A percentile compares a stretch with the other conserved stretches of the same genome.
phyloP scores from a whole-genome alignment of 2,329 filamentous ascomycete genomes.

The Stachybotrys chartarum region DNA sequence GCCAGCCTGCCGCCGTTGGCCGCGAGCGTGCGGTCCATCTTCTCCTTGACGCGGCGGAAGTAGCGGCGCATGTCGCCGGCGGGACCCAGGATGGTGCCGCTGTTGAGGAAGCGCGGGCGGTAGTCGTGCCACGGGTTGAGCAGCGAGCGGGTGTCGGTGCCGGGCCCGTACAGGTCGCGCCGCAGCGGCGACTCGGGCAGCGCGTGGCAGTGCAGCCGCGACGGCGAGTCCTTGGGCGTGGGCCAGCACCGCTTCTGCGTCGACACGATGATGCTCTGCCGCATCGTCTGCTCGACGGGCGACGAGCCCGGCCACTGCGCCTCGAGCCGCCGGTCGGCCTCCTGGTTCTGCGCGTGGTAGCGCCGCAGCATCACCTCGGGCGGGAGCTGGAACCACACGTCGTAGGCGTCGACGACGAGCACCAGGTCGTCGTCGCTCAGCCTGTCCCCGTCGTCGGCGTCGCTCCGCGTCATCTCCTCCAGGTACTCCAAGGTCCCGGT shows the following conservation, averaged over 20 bases:
- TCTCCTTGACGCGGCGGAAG: conserved; percentile 7
- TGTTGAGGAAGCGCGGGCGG: conserved; percentile 12
- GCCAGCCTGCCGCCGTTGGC: not conserved
- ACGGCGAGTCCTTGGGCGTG: conserved; percentile 3
- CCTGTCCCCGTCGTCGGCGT: conserved; percentile 5
- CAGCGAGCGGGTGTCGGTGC: conserved; percentile 5
- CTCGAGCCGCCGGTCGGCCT: conserved; percentile 10
- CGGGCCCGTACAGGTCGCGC: conserved; percentile 11
- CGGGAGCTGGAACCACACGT: conserved; percentile 15
- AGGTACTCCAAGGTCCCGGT: conserved; percentile 12
- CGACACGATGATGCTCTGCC: conserved; percentile 13
- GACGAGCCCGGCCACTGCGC: conserved; percentile 11
- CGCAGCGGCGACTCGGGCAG: conserved; percentile 9
- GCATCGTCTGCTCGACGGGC: conserved; percentile 8
- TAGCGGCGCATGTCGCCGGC: conserved; percentile 11
- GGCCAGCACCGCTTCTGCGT: conserved; percentile 13
- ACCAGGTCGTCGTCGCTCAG: conserved; percentile 11
- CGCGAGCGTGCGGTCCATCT: conserved; percentile 5
- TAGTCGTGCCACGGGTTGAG: conserved; percentile 4
- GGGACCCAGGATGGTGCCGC: conserved; percentile 13
- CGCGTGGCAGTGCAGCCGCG: conserved; percentile 11
- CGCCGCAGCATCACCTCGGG: conserved; percentile 13
- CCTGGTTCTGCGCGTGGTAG: conserved; percentile 9
- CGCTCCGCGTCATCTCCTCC: conserved; percentile 3
- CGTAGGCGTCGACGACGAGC: conserved; percentile 13